Conservation (phyloP, 2,329 filamentous ascomycete genomes). For the Calonectria hawksworthii region DNA sequence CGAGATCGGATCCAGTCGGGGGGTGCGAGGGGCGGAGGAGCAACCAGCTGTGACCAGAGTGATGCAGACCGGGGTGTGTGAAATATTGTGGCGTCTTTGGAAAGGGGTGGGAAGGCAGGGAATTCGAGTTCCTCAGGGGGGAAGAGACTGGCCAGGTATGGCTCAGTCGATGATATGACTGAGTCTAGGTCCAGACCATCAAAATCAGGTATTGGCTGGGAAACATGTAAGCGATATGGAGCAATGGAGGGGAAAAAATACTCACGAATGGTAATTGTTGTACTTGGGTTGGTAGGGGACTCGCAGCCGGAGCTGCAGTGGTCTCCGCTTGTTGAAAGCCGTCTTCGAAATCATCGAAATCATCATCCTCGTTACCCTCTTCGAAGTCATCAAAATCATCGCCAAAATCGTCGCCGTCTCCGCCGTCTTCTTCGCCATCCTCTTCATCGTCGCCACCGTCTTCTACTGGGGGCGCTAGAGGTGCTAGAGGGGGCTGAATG, state of each 20-base stretch:
- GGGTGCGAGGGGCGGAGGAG: conserved; percentile 92
- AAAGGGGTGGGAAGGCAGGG: conserved; percentile 64
- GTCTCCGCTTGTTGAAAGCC: conserved; percentile 73
- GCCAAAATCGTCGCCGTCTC: conserved; percentile 64
- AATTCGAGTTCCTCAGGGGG: conserved; percentile 68
- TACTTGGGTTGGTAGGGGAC: conserved; percentile 52
- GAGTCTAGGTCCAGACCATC: conserved; percentile 72
- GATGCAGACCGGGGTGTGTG: conserved; percentile 89
- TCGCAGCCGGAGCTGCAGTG: conserved; percentile 45
- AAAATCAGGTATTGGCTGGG: conserved; percentile 77
- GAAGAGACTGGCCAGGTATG: conserved; percentile 78
- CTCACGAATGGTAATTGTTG: conserved; percentile 62
- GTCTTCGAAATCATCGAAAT: conserved; percentile 81
- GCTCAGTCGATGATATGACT: conserved; percentile 71
- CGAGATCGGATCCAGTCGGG: conserved; percentile 98
- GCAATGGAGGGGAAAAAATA: conserved; percentile 3
- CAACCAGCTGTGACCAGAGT: conserved; percentile 95
- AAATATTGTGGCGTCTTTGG: conserved; percentile 76
- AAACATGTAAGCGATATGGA: conserved; percentile 40
- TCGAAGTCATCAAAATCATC: conserved; percentile 76
- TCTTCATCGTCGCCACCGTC: conserved; percentile 42
- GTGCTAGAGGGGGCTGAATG: conserved; percentile 32
- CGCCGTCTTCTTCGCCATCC: conserved; percentile 47
- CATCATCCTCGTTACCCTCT: conserved; percentile 67
- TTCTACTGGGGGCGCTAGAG: conserved; percentile 35